Evolutionary conservation across 2,329 filamentous ascomycete species (phyloP), one percentile per base, ranked within the genome.

Genomic region (Apiospora malaysiana): DNA sequence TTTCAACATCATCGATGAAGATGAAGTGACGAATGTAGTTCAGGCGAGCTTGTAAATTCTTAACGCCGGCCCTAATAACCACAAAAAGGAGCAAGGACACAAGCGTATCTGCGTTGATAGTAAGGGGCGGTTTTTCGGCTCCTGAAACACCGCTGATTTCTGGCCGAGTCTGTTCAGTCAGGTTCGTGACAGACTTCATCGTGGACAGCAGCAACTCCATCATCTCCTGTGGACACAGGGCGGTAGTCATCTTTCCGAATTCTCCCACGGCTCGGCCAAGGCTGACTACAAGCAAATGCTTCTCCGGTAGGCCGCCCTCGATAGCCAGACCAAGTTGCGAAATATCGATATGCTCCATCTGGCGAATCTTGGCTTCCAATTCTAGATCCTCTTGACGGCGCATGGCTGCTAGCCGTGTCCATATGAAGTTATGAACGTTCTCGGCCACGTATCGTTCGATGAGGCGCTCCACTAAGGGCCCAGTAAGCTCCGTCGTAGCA

Each of bases 1-100:
- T 97, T 75, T 99, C 96, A 10, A 99, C 94, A 82, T 99, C 96
- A 76, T 98, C 96, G 68, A 97, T 95, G 81, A 97, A 99, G 75
- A 98, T 96, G 78, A 98, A 99, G 77, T 97, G 94, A 59, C 95
- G 93, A 87, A 98, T 97, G 79, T 98, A 99, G n/a, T 93, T 87
- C 66, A 99, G 84, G 25, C 95, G 89, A 3, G 96, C 94, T 76
- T 97, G 94, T 10, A 99, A 85, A 81, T 98, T 92, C 71, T 93
- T 91, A 37, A 97, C 91, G 72, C 96, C 93, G 14, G 95, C 94
- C 73, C 95, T 89, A 72, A 99, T 98, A 14, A 99, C 93, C 21
- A 99, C 94, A 73, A 97, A 91, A 25, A 99, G 86, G 18, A 99
- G 86, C 71, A 99, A 84, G 0, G 96, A 98, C 1, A 99, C 96